Evolutionary conservation across 2,329 filamentous ascomycete genomes (phyloP).

Genomic region (Talaromyces verruculosus): DNA sequence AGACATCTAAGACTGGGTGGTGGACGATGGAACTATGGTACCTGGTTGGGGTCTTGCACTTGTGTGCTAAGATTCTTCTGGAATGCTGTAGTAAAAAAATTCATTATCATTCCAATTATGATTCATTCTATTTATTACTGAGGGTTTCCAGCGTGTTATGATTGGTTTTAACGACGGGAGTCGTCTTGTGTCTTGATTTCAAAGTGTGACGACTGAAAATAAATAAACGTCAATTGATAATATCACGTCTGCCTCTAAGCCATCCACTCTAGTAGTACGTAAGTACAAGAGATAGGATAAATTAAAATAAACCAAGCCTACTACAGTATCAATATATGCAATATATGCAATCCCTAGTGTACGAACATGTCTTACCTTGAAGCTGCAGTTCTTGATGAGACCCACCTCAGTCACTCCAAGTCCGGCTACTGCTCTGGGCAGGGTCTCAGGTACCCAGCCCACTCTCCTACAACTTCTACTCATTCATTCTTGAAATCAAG

Average conservation of each 20-base stretch:
- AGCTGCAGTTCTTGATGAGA: neutral
- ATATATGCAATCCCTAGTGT: neutral
- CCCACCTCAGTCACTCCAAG: neutral
- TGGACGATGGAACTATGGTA: slow-evolving; percentile 29
- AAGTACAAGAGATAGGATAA: neutral
- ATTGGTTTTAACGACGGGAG: slow-evolving; percentile 24
- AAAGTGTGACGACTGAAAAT: slow-evolving; percentile 13
- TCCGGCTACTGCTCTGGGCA: neutral
- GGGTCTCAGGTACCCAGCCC: neutral
- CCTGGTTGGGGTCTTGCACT: slow-evolving; percentile 33
- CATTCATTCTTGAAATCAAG: neutral
- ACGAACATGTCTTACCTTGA: slow-evolving; percentile 7
- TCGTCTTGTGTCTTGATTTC: slow-evolving; percentile 13
- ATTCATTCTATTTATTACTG: slow-evolving; percentile 21
- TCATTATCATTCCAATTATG: slow-evolving; percentile 15
- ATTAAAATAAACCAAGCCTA: neutral
- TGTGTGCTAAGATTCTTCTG: slow-evolving; percentile 26
- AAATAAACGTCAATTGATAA: slow-evolving; percentile 18
- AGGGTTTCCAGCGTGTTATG: slow-evolving; percentile 35
- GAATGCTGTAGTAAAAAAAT: slow-evolving; percentile 13
- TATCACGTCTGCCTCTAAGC: slow-evolving; percentile 16
- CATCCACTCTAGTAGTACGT: neutral
- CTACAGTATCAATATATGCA: neutral
- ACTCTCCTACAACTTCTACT: neutral
- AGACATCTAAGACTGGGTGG: slow-evolving; percentile 24